A percentile compares a stretch with the other conserved stretches of the same genome.
Conservation (phyloP, 1,284 basidiomycete genomes). For the Cerrena zonata region DNA sequence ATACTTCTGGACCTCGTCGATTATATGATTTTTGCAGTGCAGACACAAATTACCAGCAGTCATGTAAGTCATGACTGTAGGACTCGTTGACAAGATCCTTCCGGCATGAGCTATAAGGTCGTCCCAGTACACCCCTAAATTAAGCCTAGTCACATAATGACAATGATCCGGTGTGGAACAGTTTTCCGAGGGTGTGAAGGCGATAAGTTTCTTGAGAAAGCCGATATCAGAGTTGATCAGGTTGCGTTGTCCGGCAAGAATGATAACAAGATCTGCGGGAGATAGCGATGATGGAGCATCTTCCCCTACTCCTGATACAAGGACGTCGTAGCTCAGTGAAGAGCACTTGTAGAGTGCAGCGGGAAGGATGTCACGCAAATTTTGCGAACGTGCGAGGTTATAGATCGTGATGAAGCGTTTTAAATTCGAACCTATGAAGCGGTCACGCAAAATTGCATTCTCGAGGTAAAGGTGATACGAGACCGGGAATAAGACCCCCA, state of each 20-base stretch:
- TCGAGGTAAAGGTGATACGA: background rate
- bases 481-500: constrained; percentile 3
- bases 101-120: too few species aligned
- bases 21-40: too few species aligned
- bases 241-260: background rate
- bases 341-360: constrained; percentile 12
- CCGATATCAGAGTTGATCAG: background rate
- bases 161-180: background rate
- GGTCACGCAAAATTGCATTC: background rate
- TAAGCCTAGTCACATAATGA: background rate
- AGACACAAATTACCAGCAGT: too few species aligned
- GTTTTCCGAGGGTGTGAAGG: background rate
- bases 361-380: constrained; percentile 8
- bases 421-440: too few species aligned
- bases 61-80: too few species aligned
- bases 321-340: background rate
- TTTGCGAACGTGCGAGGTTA: constrained; percentile 9
- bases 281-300: background rate
- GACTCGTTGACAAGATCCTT: too few species aligned
- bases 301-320: background rate
- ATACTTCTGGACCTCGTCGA: too few species aligned
- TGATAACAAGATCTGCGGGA: background rate
- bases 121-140: too few species aligned
- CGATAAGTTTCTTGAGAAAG: background rate
- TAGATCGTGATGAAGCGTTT: constrained; percentile 10